These are phyloP conservation scores for Camellia granthamiana DNA, from an alignment of 148 eudicot species.

Conservation along the genomic window DNA sequence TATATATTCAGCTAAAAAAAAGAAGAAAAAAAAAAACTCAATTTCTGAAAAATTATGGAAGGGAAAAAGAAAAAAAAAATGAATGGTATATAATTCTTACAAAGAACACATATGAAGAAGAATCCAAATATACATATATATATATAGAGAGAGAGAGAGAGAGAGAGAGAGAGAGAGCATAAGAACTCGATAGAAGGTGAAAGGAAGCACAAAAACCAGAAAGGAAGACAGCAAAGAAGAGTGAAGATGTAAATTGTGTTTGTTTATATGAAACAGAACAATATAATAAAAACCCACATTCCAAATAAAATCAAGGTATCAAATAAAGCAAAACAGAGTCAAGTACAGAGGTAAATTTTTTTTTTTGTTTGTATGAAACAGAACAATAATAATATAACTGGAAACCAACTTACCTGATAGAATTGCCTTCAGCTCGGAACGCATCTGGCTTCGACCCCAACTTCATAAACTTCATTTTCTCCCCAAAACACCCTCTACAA, in stretches of 20 bases:
- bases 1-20: background rate
- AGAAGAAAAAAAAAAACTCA: background rate
- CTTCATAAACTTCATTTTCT: slow-evolving; percentile 83
- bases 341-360: background rate
- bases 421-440: slow-evolving; percentile 60
- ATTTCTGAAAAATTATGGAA: background rate
- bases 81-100: no score
- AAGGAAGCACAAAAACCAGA: background rate
- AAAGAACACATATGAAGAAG: background rate
- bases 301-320: no score
- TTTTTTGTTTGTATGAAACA: background rate
- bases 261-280: background rate
- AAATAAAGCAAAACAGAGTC: background rate
- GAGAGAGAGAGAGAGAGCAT: no score
- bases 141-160: no score
- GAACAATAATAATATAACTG: background rate
- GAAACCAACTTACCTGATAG: slow-evolving; percentile 47
- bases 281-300: slow-evolving; percentile 6
- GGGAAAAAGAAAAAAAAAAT: no score
- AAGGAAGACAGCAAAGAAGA: background rate
- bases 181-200: background rate
- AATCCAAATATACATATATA: background rate
- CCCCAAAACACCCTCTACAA: slow-evolving; percentile 5
- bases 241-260: background rate
- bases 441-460: slow-evolving; percentile 89